These are phyloP conservation scores for Penicillium palitans DNA, from an alignment of 2,329 filamentous ascomycete genomes.

Conservation along the genomic window DNA sequence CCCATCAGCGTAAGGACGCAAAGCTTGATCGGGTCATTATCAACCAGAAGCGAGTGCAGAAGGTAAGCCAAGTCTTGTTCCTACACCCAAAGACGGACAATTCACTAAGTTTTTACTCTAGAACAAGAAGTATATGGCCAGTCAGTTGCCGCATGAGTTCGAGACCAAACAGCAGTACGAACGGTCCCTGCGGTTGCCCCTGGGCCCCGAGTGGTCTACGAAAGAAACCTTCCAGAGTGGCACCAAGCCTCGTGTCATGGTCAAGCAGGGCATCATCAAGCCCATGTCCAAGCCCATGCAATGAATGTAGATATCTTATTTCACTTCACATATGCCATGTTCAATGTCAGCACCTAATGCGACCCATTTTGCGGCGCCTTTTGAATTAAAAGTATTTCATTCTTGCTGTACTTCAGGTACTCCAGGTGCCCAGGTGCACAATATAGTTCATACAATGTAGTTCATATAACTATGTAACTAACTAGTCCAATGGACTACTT, in stretches of 20 bases:
- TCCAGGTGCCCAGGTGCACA: background rate
- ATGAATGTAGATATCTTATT: constrained; percentile 31
- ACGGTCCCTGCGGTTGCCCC: constrained; percentile 76
- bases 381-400: constrained; percentile 6
- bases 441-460: background rate
- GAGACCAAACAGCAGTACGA: constrained; percentile 89
- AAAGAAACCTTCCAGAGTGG: constrained; percentile 89
- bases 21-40: constrained; percentile 85
- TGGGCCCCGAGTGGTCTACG: constrained; percentile 95
- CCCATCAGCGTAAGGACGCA: constrained; percentile 74
- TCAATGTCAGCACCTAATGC: constrained; percentile 2
- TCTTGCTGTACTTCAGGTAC: background rate
- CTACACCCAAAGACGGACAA: background rate
- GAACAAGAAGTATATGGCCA: constrained; percentile 85
- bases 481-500: background rate
- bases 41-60: constrained; percentile 85
- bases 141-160: constrained; percentile 82
- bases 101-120: constrained; percentile 36
- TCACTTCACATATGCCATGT: constrained; percentile 5
- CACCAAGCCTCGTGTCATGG: constrained; percentile 83
- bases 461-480: too few species aligned
- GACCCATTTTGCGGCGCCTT: constrained; percentile 1
- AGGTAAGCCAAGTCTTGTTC: constrained; percentile 55
- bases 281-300: constrained; percentile 78
- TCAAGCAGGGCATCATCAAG: constrained; percentile 87